Evolutionary conservation across 306 rosid species (phyloP).

Genomic region (Lathyrus oleraceus): DNA sequence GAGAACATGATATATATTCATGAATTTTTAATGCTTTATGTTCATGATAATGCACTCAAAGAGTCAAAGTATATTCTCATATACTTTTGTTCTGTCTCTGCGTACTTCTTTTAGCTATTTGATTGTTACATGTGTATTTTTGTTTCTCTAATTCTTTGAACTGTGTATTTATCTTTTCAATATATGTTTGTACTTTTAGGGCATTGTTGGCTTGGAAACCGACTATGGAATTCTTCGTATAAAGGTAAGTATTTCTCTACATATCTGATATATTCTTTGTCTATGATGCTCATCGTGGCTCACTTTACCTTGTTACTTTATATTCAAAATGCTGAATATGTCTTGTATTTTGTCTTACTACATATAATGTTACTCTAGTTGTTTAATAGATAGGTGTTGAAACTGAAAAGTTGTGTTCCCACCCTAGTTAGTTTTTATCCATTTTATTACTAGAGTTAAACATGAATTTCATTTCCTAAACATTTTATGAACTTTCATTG

Average conservation of each 20-base stretch:
- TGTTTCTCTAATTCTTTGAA: slow-evolving; percentile 15
- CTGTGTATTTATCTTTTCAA: slow-evolving; percentile 16
- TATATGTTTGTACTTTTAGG: slow-evolving; percentile 47
- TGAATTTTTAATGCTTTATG: slow-evolving; percentile 2
- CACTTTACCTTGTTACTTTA: slow-evolving; percentile 2
- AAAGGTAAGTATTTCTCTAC: slow-evolving; percentile 54
- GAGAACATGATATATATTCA: neutral
- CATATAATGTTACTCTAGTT: neutral
- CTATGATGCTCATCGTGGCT: slow-evolving; percentile 10
- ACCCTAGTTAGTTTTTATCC: neutral
- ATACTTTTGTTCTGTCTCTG: neutral
- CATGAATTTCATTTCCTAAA: slow-evolving; percentile 7
- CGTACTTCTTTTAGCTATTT: slow-evolving; percentile 14
- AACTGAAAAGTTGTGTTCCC: neutral
- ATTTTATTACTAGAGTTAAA: slow-evolving; percentile 10
- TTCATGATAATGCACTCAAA: slow-evolving; percentile 8
- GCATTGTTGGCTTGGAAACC: slow-evolving; percentile 72
- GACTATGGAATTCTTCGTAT: slow-evolving; percentile 68
- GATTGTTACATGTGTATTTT: slow-evolving; percentile 14
- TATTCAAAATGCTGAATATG: slow-evolving; percentile 1
- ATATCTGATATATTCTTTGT: slow-evolving; percentile 1
- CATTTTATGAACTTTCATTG: slow-evolving; percentile 29
- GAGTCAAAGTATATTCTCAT: slow-evolving; percentile 25
- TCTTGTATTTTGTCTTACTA: neutral
- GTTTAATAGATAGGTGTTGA: neutral